Conservation (phyloP, 2,329 filamentous ascomycete species). For the Sporothrix phasma region DNA sequence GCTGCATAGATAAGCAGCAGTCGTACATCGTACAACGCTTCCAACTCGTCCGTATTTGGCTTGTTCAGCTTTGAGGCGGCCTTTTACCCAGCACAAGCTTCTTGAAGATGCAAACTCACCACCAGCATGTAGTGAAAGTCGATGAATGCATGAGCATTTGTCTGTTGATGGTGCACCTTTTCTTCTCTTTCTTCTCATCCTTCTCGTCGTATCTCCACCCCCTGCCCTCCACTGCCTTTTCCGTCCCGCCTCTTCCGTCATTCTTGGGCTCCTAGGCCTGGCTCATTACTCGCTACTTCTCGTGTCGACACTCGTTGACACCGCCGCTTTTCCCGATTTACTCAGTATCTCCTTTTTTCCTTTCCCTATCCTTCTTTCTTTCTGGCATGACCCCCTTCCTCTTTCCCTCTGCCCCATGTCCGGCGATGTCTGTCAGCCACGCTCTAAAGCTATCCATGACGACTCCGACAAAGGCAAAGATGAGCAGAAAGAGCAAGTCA, state of each 20-base stretch:
- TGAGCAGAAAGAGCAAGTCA: background rate
- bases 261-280: too few species aligned
- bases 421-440: background rate
- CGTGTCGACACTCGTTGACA: background rate
- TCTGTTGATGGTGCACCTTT: background rate
- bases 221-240: too few species aligned
- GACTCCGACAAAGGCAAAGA: background rate
- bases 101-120: too few species aligned
- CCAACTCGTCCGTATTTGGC: too few species aligned
- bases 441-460: background rate
- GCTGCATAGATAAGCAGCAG: too few species aligned
- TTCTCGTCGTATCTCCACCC: background rate
- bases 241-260: background rate
- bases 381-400: background rate
- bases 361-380: too few species aligned
- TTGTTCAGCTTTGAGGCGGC: too few species aligned
- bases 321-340: conserved; percentile 1
- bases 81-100: too few species aligned
- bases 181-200: background rate
- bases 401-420: background rate
- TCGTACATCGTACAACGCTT: too few species aligned
- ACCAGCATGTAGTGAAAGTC: background rate
- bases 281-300: background rate
- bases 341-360: too few species aligned
- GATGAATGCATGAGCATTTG: background rate